A percentile compares a stretch with the other conserved stretches of the same genome.
Evolutionary conservation across 1,284 basidiomycete genomes (phyloP).

Genomic region (Trichosporon inkin): DNA sequence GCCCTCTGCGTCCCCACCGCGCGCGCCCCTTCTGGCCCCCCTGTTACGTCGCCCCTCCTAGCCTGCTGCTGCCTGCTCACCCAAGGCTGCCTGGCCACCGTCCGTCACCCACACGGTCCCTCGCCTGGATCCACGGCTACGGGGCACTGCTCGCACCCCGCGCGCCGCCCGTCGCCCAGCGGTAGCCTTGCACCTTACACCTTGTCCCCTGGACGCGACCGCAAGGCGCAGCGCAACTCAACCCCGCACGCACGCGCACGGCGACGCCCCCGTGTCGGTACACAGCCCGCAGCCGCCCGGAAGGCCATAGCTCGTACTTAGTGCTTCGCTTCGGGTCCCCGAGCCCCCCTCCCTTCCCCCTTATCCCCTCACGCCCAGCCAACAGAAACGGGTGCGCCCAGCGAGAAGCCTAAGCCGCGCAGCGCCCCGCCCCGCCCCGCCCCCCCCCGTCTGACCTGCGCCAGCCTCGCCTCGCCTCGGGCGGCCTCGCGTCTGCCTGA

Average conservation of each 20-base stretch:
- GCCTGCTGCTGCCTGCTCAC: too few species aligned
- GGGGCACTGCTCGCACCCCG: too few species aligned
- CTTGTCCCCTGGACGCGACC: constrained; percentile 1
- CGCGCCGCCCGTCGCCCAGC: not conserved
- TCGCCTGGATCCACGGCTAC: too few species aligned
- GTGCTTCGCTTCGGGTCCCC: not conserved
- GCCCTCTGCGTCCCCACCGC: too few species aligned
- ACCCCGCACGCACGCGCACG: not conserved
- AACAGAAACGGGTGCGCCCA: not conserved
- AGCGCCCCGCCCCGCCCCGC: too few species aligned
- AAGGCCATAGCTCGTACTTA: not conserved
- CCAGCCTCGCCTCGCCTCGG: not conserved
- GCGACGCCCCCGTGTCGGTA: too few species aligned
- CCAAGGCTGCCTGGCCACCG: too few species aligned
- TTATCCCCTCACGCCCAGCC: constrained; percentile 6
- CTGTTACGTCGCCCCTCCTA: too few species aligned
- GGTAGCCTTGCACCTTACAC: constrained; percentile 9
- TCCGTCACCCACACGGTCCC: too few species aligned
- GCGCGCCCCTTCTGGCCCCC: too few species aligned
- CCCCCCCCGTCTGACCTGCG: not conserved
- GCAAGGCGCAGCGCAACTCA: not conserved
- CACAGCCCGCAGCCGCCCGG: not conserved
- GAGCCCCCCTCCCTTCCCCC: not conserved
- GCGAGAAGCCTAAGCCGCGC: constrained; percentile 3
- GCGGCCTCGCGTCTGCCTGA: not conserved